Conservation (phyloP, 768 basidiomycete genomes). For the Pulveroboletus sp. region DNA sequence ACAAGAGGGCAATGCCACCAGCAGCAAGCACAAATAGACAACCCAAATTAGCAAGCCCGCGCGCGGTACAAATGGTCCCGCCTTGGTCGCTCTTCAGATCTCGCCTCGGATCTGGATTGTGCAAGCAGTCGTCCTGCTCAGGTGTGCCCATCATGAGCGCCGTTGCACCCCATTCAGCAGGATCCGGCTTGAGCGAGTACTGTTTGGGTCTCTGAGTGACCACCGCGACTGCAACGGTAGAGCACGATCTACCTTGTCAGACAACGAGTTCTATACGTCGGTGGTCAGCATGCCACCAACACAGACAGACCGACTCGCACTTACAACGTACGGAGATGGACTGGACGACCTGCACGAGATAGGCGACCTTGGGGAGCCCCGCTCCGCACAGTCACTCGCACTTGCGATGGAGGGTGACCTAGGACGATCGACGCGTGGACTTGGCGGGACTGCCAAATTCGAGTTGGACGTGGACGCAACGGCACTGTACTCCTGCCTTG, state of each 20-base stretch:
- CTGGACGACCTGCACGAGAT: slow-evolving; percentile 21
- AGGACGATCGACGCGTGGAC: slow-evolving; percentile 9
- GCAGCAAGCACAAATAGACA: slow-evolving; percentile 55
- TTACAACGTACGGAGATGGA: slow-evolving; percentile 26
- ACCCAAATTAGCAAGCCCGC: slow-evolving; percentile 64
- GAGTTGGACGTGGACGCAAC: slow-evolving; percentile 24
- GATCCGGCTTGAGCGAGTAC: slow-evolving; percentile 39
- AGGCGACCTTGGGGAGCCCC: slow-evolving; percentile 11
- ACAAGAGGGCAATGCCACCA: slow-evolving; percentile 53
- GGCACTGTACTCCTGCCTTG: slow-evolving; percentile 25
- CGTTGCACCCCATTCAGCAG: slow-evolving; percentile 46
- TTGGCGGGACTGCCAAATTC: slow-evolving; percentile 16
- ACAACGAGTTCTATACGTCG: slow-evolving; percentile 22
- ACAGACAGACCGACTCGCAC: not conserved
- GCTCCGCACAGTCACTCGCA: slow-evolving; percentile 15
- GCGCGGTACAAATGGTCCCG: slow-evolving; percentile 53
- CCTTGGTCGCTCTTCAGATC: slow-evolving; percentile 51
- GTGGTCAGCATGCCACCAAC: not conserved
- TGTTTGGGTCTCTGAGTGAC: slow-evolving; percentile 11
- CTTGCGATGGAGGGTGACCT: slow-evolving; percentile 19
- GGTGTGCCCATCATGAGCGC: slow-evolving; percentile 38
- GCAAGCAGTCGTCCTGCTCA: slow-evolving; percentile 62
- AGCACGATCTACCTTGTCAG: slow-evolving; percentile 19
- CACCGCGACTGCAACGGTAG: not conserved
- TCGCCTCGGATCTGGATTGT: slow-evolving; percentile 56